Conservation (phyloP, 148 eudicot species). For the Salicornia ramosissima region DNA sequence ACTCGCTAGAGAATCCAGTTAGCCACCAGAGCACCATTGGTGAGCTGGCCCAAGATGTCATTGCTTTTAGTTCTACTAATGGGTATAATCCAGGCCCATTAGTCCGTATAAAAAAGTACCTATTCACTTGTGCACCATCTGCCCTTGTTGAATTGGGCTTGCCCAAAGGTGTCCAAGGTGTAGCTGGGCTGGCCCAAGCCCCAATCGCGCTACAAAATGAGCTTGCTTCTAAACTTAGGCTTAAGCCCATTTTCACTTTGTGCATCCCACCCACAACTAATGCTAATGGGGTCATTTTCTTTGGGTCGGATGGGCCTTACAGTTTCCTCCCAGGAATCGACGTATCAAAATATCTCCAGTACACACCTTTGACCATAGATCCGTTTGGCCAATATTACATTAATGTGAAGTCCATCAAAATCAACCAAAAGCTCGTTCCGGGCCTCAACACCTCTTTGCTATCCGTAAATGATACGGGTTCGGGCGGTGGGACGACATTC, state of each 20-base stretch:
- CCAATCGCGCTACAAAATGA: conserved; percentile 44
- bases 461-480: conserved; percentile 23
- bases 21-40: conserved; percentile 34
- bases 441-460: conserved; percentile 32
- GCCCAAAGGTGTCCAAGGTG: conserved; percentile 51
- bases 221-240: conserved; percentile 34
- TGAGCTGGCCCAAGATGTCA: conserved; percentile 49
- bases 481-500: conserved; percentile 29
- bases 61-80: conserved; percentile 31
- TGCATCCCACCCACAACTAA: conserved; percentile 38
- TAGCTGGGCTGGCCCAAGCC: conserved; percentile 48
- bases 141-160: conserved; percentile 35
- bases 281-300: conserved; percentile 40
- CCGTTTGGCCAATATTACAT: conserved; percentile 49
- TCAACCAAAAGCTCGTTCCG: conserved; percentile 37
- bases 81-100: conserved; percentile 34
- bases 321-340: conserved; percentile 30
- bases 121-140: conserved; percentile 53
- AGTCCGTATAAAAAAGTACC: conserved; percentile 28
- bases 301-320: conserved; percentile 48
- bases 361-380: conserved; percentile 44
- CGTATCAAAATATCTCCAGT: conserved; percentile 22
- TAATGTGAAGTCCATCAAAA: conserved; percentile 38
- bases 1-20: conserved; percentile 35
- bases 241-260: conserved; percentile 37